These are phyloP conservation scores for Golubevia sp. DNA, from an alignment of 1,284 basidiomycete genomes.

Conservation along the genomic window DNA sequence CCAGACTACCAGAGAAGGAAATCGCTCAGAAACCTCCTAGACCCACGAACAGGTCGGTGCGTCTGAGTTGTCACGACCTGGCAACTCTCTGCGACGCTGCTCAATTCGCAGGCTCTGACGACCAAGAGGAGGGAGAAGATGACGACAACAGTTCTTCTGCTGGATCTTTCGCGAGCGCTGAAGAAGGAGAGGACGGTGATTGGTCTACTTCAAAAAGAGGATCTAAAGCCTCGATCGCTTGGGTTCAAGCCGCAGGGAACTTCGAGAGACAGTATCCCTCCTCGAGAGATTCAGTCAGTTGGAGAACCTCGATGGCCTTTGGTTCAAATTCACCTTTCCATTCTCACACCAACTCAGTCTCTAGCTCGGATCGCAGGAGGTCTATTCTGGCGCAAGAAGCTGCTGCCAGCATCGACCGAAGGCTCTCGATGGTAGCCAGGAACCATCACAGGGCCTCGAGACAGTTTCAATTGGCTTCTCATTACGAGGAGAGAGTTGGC, in stretches of 20 bases:
- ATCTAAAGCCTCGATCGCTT: neutral
- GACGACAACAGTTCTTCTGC: neutral
- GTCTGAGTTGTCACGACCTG: neutral
- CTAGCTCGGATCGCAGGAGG: neutral
- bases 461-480: neutral
- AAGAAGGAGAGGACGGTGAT: neutral
- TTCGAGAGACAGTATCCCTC: neutral
- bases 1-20: neutral
- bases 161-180: neutral
- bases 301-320: neutral
- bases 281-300: neutral
- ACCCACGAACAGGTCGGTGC: neutral
- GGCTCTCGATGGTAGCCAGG: neutral
- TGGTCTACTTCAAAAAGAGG: neutral
- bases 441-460: neutral
- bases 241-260: neutral
- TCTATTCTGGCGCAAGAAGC: neutral
- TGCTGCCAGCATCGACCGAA: neutral
- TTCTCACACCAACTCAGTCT: neutral
- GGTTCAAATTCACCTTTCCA: neutral
- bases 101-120: neutral
- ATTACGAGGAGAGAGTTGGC: neutral
- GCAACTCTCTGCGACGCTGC: neutral
- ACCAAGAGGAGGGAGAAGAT: neutral
- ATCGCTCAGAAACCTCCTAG: neutral